phyloP scores from a whole-genome alignment of 2,329 filamentous ascomycete species.

The Aspergillus novofumigatus region DNA sequence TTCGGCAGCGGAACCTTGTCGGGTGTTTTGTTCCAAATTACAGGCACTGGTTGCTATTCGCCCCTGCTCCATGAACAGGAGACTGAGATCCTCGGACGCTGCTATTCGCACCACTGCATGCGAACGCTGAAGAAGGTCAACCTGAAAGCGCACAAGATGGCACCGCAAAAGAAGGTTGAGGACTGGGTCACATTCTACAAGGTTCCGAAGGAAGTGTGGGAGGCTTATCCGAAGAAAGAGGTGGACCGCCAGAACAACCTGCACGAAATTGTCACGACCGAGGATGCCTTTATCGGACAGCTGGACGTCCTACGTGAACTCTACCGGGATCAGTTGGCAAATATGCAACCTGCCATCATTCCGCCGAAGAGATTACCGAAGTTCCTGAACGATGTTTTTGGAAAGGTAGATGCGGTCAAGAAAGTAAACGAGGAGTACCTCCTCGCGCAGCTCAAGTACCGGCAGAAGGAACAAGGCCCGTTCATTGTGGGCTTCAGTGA shows the following conservation, averaged over 20 bases:
- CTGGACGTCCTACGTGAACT: constrained; percentile 79
- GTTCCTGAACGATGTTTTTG: constrained; percentile 83
- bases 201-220: constrained; percentile 70
- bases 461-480: constrained; percentile 92
- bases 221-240: constrained; percentile 74
- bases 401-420: constrained; percentile 82
- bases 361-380: constrained; percentile 70
- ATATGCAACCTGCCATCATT: constrained; percentile 74
- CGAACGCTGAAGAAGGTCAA: constrained; percentile 93
- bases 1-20: constrained; percentile 76
- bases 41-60: constrained; percentile 86
- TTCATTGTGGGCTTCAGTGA: constrained; percentile 94
- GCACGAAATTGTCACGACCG: constrained; percentile 90
- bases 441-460: constrained; percentile 89
- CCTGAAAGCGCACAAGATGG: constrained; percentile 66
- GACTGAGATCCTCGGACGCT: constrained; percentile 62
- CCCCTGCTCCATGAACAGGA: constrained; percentile 70
- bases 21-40: constrained; percentile 90
- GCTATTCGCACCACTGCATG: constrained; percentile 92
- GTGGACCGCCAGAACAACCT: constrained; percentile 89
- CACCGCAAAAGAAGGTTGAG: constrained; percentile 64
- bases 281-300: constrained; percentile 86
- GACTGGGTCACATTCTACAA: constrained; percentile 92
- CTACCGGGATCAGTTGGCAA: constrained; percentile 75
- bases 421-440: constrained; percentile 90